phyloP scores from a whole-genome alignment of 2,329 filamentous ascomycete species.

The Penicillium paneum region DNA sequence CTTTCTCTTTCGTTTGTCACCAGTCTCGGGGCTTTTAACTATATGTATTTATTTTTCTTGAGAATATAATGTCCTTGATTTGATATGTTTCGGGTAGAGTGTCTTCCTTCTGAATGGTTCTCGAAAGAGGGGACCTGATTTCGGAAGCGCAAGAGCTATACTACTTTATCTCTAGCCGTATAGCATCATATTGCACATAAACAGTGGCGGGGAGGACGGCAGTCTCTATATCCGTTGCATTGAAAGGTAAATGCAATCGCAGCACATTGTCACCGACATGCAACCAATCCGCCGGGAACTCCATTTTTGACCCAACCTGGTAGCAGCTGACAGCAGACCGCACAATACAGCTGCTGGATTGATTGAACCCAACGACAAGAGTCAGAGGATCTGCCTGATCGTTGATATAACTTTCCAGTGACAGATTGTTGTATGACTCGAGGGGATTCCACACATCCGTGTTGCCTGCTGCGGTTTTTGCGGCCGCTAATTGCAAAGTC shows the following conservation, averaged over 20 bases:
- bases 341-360: constrained; percentile 59
- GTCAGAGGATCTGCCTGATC: constrained; percentile 33
- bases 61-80: constrained; percentile 1
- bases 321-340: constrained; percentile 61
- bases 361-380: constrained; percentile 46
- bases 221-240: constrained; percentile 58
- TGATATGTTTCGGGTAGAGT: too few relatives aligned
- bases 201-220: constrained; percentile 54
- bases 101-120: not conserved
- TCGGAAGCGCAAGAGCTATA: not conserved
- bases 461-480: constrained; percentile 61
- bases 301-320: constrained; percentile 59
- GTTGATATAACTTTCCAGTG: constrained; percentile 51
- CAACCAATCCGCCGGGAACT: constrained; percentile 51
- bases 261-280: constrained; percentile 55
- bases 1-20: constrained; percentile 14
- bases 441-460: constrained; percentile 57
- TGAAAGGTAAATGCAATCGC: constrained; percentile 57
- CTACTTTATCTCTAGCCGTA: constrained; percentile 54
- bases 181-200: constrained; percentile 65
- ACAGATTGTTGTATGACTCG: constrained; percentile 54
- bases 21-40: constrained; percentile 1
- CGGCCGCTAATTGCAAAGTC: constrained; percentile 61
- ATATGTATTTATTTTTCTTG: constrained; percentile 9
- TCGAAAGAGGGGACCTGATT: not conserved